phyloP scores from a whole-genome alignment of 805 yeast genomes.

The Metschnikowia vanudenii region DNA sequence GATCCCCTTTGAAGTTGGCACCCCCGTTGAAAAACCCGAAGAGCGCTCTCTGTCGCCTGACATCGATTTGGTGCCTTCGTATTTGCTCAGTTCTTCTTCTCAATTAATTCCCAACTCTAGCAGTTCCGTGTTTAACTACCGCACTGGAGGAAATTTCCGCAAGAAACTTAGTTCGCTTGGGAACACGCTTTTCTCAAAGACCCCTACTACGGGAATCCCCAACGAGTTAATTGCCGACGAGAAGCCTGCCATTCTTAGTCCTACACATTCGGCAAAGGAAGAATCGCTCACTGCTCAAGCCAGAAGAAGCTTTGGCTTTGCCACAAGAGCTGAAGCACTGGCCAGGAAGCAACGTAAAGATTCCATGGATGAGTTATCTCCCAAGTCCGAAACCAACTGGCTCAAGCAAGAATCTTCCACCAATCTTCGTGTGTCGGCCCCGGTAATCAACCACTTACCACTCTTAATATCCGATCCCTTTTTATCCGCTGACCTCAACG shows the following conservation, averaged over 20 bases:
- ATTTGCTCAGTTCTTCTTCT: not conserved
- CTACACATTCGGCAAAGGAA: not conserved
- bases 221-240: slow-evolving; percentile 3
- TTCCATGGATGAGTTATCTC: not conserved
- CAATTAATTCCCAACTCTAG: slow-evolving; percentile 4
- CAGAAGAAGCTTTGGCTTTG: slow-evolving; percentile 2
- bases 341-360: not conserved
- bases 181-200: slow-evolving; percentile 5
- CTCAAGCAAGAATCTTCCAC: no score
- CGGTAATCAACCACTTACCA: no score
- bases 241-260: not conserved
- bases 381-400: not conserved
- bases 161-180: slow-evolving; percentile 8
- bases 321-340: not conserved
- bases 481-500: slow-evolving; percentile 1
- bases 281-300: not conserved
- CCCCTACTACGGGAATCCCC: not conserved
- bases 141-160: slow-evolving; percentile 6
- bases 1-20: slow-evolving; percentile 1
- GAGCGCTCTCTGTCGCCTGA: slow-evolving; percentile 7
- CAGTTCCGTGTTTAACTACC: slow-evolving; percentile 6
- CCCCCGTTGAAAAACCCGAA: not conserved
- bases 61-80: slow-evolving; percentile 6
- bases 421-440: no score
- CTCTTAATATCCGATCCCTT: slow-evolving; percentile 1